Conservation (phyloP, 768 basidiomycete species). For the Lanmaoa rubissima region DNA sequence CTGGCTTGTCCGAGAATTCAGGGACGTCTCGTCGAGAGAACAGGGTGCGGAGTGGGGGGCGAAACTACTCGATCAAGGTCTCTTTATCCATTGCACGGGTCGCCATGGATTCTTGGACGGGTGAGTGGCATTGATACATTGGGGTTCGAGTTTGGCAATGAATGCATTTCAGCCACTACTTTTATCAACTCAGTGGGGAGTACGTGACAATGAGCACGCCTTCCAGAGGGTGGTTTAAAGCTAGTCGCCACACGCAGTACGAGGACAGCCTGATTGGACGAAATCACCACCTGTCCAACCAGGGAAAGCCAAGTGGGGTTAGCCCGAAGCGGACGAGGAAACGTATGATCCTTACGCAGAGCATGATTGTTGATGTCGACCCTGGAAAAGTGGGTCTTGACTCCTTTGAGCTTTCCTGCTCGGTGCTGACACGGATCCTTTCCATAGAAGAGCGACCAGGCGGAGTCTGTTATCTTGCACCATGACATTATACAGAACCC, state of each 20-base stretch:
- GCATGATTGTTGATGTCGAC: conserved; percentile 89
- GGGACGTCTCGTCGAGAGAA: conserved; percentile 79
- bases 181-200: conserved; percentile 79
- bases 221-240: conserved; percentile 63
- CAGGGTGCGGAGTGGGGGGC: conserved; percentile 80
- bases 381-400: conserved; percentile 55
- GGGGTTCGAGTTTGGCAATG: background rate
- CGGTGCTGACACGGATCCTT: conserved; percentile 8
- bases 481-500: conserved; percentile 96
- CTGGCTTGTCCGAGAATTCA: conserved; percentile 91
- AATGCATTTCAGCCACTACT: conserved; percentile 66
- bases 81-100: conserved; percentile 81
- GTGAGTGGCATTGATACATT: conserved; percentile 40
- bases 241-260: conserved; percentile 39
- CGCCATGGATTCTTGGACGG: conserved; percentile 86
- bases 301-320: conserved; percentile 35
- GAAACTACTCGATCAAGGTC: conserved; percentile 72
- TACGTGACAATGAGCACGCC: conserved; percentile 71
- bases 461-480: conserved; percentile 85
- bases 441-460: conserved; percentile 76
- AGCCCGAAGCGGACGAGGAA: conserved; percentile 52
- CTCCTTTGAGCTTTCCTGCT: background rate
- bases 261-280: conserved; percentile 40
- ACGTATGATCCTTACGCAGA: conserved; percentile 76
- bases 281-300: conserved; percentile 37